phyloP scores from a whole-genome alignment of 768 basidiomycete species.

The Lentinus tigrinus region DNA sequence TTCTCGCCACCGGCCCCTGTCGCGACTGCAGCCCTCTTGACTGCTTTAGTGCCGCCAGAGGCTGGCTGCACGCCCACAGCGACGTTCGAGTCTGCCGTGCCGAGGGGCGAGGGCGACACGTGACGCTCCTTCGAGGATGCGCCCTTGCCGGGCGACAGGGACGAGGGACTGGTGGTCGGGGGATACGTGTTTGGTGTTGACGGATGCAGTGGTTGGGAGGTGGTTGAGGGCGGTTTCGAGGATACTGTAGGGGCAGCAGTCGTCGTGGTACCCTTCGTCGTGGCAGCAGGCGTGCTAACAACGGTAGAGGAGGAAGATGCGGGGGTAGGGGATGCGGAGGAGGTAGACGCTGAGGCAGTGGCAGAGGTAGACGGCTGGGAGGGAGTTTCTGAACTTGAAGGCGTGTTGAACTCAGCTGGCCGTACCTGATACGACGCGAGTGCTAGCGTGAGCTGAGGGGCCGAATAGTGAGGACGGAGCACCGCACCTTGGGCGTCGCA shows the following conservation, averaged over 20 bases:
- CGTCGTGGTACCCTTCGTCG: slow-evolving; percentile 30
- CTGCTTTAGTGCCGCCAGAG: slow-evolving; percentile 50
- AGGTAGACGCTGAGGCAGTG: slow-evolving; percentile 9
- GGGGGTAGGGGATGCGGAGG: slow-evolving; percentile 6
- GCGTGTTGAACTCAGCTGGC: slow-evolving; percentile 69
- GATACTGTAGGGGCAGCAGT: slow-evolving; percentile 34
- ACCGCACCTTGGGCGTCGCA: slow-evolving; percentile 73
- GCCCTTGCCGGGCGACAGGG: slow-evolving; percentile 26
- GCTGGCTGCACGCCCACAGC: slow-evolving; percentile 29
- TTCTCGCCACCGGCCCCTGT: slow-evolving; percentile 65
- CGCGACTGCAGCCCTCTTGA: slow-evolving; percentile 63
- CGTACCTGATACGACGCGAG: slow-evolving; percentile 25
- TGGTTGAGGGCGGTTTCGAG: slow-evolving; percentile 30
- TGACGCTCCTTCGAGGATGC: slow-evolving; percentile 50
- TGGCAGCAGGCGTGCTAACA: slow-evolving; percentile 15
- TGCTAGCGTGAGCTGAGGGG: background rate
- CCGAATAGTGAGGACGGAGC: background rate
- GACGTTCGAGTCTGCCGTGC: slow-evolving; percentile 71
- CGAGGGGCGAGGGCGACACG: slow-evolving; percentile 65
- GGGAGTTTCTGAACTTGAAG: slow-evolving; percentile 28
- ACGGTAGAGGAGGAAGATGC: slow-evolving; percentile 28
- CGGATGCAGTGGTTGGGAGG: slow-evolving; percentile 36
- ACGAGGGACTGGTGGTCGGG: slow-evolving; percentile 34
- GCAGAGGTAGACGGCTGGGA: slow-evolving; percentile 6
- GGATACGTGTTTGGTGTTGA: slow-evolving; percentile 43